Evolutionary conservation across 306 rosid genomes (phyloP).

Genomic region (Luffa acutangula): DNA sequence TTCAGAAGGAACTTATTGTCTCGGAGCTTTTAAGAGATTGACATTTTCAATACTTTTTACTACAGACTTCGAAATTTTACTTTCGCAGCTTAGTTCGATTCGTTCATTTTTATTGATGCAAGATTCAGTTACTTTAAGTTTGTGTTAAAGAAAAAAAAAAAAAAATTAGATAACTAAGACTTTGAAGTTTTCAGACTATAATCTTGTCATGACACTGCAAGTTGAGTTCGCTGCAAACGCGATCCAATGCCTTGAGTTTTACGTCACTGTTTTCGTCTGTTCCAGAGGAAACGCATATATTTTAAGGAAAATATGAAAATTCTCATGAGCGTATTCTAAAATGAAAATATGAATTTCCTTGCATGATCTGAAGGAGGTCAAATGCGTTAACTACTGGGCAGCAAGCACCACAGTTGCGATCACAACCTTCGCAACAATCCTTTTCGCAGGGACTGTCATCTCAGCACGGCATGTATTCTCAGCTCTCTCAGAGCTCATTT

Average conservation of each 20-base stretch:
- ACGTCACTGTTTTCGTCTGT: neutral
- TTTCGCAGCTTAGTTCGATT: neutral
- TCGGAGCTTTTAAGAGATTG: neutral
- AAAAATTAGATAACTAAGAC: neutral
- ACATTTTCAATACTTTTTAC: neutral
- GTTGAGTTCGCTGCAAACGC: neutral
- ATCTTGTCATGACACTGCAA: neutral
- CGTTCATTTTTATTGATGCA: neutral
- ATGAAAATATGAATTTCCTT: neutral
- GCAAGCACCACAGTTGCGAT: slow-evolving; percentile 68
- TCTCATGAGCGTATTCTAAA: neutral
- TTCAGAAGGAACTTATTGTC: neutral
- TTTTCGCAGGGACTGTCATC: slow-evolving; percentile 79
- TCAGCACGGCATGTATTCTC: slow-evolving; percentile 68
- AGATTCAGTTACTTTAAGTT: neutral
- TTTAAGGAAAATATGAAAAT: neutral
- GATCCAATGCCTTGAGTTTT: neutral
- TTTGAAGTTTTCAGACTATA: neutral
- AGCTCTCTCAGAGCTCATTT: slow-evolving; percentile 72
- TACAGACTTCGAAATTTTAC: neutral
- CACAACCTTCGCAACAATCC: slow-evolving; percentile 83
- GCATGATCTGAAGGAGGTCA: slow-evolving; percentile 34
- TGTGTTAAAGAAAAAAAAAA: neutral
- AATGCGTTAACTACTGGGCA: slow-evolving; percentile 40
- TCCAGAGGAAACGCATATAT: neutral